These are phyloP conservation scores for Volvariella volvacea DNA, from an alignment of 1,284 basidiomycete species.

Conservation along the genomic window DNA sequence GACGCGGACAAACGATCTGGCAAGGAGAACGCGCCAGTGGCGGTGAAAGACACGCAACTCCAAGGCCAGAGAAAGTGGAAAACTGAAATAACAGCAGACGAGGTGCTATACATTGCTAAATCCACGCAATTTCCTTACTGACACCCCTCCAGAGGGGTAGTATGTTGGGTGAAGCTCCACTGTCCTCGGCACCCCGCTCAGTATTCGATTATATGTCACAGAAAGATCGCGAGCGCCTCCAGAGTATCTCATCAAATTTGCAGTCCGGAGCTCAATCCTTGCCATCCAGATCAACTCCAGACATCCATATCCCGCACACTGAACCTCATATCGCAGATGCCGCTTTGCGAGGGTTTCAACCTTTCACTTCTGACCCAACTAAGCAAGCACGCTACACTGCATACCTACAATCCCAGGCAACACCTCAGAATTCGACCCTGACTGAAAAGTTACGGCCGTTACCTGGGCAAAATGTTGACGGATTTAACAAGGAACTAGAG, in stretches of 20 bases:
- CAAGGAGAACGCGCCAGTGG: conserved; percentile 25
- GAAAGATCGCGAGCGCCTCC: conserved; percentile 83
- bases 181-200: conserved; percentile 66
- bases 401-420: conserved; percentile 75
- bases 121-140: conserved; percentile 4
- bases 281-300: conserved; percentile 16
- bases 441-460: conserved; percentile 40
- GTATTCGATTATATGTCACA: conserved; percentile 92
- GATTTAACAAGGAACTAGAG: conserved; percentile 75
- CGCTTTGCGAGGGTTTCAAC: conserved; percentile 85
- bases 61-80: conserved; percentile 41
- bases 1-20: conserved; percentile 46
- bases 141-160: conserved; percentile 57
- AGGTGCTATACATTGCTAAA: conserved; percentile 42
- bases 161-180: conserved; percentile 75
- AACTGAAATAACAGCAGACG: conserved; percentile 54
- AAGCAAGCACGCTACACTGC: conserved; percentile 85
- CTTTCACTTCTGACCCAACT: conserved; percentile 70
- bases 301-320: conserved; percentile 52
- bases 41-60: conserved; percentile 11
- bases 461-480: conserved; percentile 55
- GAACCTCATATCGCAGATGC: conserved; percentile 79
- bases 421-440: conserved; percentile 24
- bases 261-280: conserved; percentile 8
- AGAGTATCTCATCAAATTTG: conserved; percentile 38